Conservation (phyloP, 1,284 basidiomycete genomes). For the Meripilus lineatus region DNA sequence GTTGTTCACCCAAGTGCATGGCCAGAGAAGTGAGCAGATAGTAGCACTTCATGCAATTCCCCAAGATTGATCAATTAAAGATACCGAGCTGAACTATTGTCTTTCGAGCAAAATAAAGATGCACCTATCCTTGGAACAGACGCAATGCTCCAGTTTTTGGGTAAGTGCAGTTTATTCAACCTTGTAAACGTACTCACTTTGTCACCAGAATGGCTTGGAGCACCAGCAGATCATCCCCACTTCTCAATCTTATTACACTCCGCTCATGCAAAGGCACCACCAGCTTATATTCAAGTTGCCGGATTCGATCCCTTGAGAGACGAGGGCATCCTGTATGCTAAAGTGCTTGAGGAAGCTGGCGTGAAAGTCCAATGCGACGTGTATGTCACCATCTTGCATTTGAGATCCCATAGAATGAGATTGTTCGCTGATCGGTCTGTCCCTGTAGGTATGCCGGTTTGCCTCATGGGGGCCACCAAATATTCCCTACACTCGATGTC, state of each 20-base stretch:
- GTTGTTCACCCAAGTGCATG: not conserved
- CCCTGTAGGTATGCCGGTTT: constrained; percentile 2
- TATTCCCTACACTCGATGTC: not conserved
- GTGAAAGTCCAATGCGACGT: not conserved
- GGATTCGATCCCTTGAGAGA: constrained; percentile 5
- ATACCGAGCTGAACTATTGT: not conserved
- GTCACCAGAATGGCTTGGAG: not conserved
- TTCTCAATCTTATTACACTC: not conserved
- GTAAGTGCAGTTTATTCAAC: not conserved
- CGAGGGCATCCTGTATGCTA: constrained; percentile 4
- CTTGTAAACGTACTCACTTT: not conserved
- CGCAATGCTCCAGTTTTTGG: not conserved
- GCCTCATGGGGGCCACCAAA: constrained; percentile 9
- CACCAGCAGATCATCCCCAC: not conserved
- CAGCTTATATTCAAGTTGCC: constrained; percentile 1
- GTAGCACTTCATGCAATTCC: not conserved
- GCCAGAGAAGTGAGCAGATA: not conserved
- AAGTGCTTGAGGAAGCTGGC: not conserved
- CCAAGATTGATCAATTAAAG: not conserved
- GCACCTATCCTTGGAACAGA: not conserved
- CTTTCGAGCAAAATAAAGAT: constrained; percentile 1
- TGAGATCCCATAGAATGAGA: not conserved
- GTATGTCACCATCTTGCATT: not conserved
- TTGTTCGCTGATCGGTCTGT: too few species aligned
- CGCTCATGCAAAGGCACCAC: not conserved